Base-by-base conservation (phyloP, 108 stramenopile species). In the Pelagomonas calceolata region DNA sequence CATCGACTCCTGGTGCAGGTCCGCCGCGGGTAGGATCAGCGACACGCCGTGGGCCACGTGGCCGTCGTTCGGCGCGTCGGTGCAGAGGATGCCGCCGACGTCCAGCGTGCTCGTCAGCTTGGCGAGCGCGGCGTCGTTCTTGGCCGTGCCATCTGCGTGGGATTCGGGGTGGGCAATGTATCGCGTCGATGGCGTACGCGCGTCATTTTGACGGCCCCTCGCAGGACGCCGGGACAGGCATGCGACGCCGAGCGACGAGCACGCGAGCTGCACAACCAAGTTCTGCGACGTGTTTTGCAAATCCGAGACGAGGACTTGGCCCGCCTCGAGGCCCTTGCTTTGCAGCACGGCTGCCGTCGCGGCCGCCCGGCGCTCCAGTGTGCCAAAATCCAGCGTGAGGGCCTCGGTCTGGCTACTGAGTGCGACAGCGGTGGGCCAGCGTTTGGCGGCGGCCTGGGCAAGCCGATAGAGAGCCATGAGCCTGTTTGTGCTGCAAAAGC, bases 231-330 rank as follows among this genome's bases (percentile, higher is more conserved):
- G n/a, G n/a, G n/a, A n/a, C n/a, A n/a, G n/a, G 70, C 74, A 75
- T 37, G 63, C 44, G 18, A 77, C 80, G 26, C 84, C 84, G 32
- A 84, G 64, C 45, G 76, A 66, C 46, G 79, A 77, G 70, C 84
- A 84, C 7, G 84, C 84, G 33, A 84, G 39, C 64, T 84, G 84
- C 3, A 81, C 33, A 32, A 81, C 45, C 14, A 85, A 68, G 75
- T 78, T 78, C 66, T 85, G 80, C 17, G 76, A 44, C 7, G 70
- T 70, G 66, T 85, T 85, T 9, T 80, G 84, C 33, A 85, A 36
- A 43, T 85, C 81, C 36, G 76, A 82, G 37, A 80, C 69, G 68
- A 85, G 51, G 5, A 80, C 46, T 45, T 82, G 75, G 46, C 75
- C 51, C 21, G 39, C 9, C 43, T 79, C 77, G 70, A 63, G 79